Evolutionary conservation across 163 green algal genomes (phyloP).

Genomic region (Botryococcus braunii): DNA sequence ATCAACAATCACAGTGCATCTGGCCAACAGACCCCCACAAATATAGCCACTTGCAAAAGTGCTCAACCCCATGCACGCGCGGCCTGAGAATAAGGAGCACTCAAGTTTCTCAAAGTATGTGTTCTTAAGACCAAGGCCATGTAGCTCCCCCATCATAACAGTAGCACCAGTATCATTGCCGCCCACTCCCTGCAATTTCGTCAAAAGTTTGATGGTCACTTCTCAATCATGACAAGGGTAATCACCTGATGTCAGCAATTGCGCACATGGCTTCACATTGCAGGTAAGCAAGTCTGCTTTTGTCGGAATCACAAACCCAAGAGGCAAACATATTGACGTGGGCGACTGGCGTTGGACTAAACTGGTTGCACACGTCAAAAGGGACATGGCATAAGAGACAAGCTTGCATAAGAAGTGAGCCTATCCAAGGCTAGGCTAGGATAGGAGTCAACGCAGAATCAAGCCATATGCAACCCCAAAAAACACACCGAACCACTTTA

Average conservation of each 20-base stretch:
- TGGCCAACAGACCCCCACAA: conserved; percentile 15
- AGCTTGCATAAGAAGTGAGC: too few species aligned
- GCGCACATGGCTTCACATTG: not conserved
- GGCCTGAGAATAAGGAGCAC: conserved; percentile 6
- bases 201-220: too few species aligned
- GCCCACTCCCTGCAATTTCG: too few species aligned
- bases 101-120: conserved; percentile 29
- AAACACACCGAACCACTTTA: not conserved
- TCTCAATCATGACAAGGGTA: not conserved
- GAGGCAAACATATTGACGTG: too few species aligned
- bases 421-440: not conserved
- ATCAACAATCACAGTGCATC: conserved; percentile 14
- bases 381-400: too few species aligned
- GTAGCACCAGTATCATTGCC: not conserved
- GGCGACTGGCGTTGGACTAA: too few species aligned
- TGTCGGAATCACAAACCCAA: too few species aligned
- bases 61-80: conserved; percentile 10
- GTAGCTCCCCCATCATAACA: not conserved
- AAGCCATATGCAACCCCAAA: not conserved
- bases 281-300: too few species aligned
- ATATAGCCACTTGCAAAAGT: conserved; percentile 12
- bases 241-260: not conserved
- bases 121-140: not conserved
- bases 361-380: too few species aligned
- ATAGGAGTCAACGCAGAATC: not conserved